Evolutionary conservation across 1,284 basidiomycete genomes (phyloP).

Genomic region (Polyporus tsugae): DNA sequence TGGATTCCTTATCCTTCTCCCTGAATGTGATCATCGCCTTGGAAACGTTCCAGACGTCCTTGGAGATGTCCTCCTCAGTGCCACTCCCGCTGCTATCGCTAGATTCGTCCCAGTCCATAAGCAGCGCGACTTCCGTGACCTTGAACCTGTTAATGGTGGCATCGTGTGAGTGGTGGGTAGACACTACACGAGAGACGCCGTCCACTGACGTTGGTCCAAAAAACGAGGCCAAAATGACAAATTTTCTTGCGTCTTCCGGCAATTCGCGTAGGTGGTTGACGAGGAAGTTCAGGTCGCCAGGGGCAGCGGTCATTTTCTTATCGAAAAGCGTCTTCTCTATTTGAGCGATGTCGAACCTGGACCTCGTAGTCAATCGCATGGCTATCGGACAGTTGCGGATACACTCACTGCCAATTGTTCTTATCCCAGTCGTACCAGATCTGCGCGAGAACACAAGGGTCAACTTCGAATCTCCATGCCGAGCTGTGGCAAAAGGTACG

Average conservation of each 20-base stretch:
- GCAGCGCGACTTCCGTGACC: slow-evolving; percentile 71
- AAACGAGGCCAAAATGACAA: slow-evolving; percentile 73
- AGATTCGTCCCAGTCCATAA: slow-evolving; percentile 76
- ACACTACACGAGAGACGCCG: slow-evolving; percentile 14
- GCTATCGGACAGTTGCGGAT: not conserved
- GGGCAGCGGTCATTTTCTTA: slow-evolving; percentile 59
- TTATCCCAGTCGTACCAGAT: slow-evolving; percentile 67
- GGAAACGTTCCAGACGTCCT: slow-evolving; percentile 57
- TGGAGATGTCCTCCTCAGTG: slow-evolving; percentile 56
- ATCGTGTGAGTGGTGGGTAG: slow-evolving; percentile 7
- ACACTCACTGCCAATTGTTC: slow-evolving; percentile 69
- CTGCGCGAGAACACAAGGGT: slow-evolving; percentile 41
- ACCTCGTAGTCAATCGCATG: slow-evolving; percentile 33
- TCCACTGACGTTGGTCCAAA: slow-evolving; percentile 70
- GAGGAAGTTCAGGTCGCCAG: slow-evolving; percentile 69
- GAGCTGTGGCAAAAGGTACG: slow-evolving; percentile 23
- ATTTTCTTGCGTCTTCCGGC: slow-evolving; percentile 69
- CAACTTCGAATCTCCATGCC: not conserved
- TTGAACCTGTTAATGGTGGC: slow-evolving; percentile 58
- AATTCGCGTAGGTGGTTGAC: slow-evolving; percentile 65
- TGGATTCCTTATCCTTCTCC: slow-evolving; percentile 32
- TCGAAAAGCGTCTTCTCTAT: slow-evolving; percentile 62
- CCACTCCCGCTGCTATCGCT: slow-evolving; percentile 52
- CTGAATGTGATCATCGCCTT: slow-evolving; percentile 57
- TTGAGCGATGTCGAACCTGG: slow-evolving; percentile 58